Evolutionary conservation across 1,139 yeast species (phyloP), one percentile per base, ranked within the genome.

Genomic region (Pneumocystis jirovecii): DNA sequence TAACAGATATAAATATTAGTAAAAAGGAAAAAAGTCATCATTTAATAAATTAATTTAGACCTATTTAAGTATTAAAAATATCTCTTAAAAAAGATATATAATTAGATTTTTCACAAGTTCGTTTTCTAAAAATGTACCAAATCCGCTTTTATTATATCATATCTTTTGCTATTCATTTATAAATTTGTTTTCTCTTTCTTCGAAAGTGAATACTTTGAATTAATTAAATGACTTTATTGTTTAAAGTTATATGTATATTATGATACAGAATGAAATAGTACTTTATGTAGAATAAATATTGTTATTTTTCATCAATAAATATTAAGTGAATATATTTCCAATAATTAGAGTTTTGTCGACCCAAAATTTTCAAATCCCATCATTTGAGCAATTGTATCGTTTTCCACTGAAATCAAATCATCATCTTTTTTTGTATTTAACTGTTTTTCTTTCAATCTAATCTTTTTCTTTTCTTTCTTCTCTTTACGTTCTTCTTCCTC

Each of bases 351-450:
- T 25, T 50, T 50, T 25, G 57, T 50, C 5, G 57, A 50, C 12
- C 34, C 70, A 63, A 70, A 70, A 29, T 69, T 71, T 12, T 63
- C 63, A 69, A 87, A 84, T 1, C 93, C 93, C 90, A 87, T 85
- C 67, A 79, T 68, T 7, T 73, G 70, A 19, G 74, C 72, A 72
- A 85, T 73, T 7, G 76, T 79, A 10, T 64, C 67, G 19, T 64
- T 67, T 40, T 64, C 69, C 29, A 64, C 65, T 64, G 66, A 70
- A 44, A 60, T 65, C 57, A 69, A 71, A 56, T 61, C 66, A 64
- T 68, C 70, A 66, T 68, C 72, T 64, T 68, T 70, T 67, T 69
- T 70, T 68, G 70, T 69, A 67, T 69, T 69, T 67, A 65, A 70
- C 64, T 73, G 72, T 70, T 74, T 64, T 61, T 64, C 74, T 64